Conservation (phyloP, 179 eudicot species). For the Silene vulgaris region DNA sequence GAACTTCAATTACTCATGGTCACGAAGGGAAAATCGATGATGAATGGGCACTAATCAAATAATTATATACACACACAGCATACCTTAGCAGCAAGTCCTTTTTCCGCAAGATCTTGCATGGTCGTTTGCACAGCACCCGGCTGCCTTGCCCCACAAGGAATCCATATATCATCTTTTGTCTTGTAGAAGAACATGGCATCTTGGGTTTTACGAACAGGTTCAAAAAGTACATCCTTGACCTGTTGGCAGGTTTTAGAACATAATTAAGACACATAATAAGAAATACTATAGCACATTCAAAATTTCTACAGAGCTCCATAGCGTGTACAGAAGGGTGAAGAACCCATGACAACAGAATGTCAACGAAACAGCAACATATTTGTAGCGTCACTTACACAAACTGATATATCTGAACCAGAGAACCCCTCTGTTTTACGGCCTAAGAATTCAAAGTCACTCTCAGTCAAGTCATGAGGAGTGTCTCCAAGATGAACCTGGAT, state of each 20-base stretch:
- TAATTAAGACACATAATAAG: background rate
- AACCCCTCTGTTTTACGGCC: conserved; percentile 84
- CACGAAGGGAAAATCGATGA: background rate
- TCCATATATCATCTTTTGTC: conserved; percentile 55
- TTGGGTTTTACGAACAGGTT: conserved; percentile 98
- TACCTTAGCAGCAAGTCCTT: conserved; percentile 93
- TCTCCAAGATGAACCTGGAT: conserved; percentile 93
- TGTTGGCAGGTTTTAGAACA: conserved; percentile 19
- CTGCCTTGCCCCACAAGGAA: conserved; percentile 90
- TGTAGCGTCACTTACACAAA: conserved; percentile 67
- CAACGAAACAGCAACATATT: too few relatives aligned
- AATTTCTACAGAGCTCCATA: background rate
- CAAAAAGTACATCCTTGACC: conserved; percentile 89
- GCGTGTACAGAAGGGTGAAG: background rate
- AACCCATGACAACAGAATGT: too few relatives aligned
- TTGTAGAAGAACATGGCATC: conserved; percentile 85
- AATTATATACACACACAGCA: background rate
- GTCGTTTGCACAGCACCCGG: conserved; percentile 80
- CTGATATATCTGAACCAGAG: conserved; percentile 94
- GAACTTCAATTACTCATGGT: background rate
- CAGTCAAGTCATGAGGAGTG: conserved; percentile 83
- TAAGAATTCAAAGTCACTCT: conserved; percentile 75
- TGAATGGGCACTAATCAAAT: background rate
- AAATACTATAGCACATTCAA: too few relatives aligned
- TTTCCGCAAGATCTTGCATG: conserved; percentile 87